Percentiles rank a stretch among this genome's conserved stretches.
phyloP scores from a whole-genome alignment of 129 eudicot genomes.

The Sambucus nigra region DNA sequence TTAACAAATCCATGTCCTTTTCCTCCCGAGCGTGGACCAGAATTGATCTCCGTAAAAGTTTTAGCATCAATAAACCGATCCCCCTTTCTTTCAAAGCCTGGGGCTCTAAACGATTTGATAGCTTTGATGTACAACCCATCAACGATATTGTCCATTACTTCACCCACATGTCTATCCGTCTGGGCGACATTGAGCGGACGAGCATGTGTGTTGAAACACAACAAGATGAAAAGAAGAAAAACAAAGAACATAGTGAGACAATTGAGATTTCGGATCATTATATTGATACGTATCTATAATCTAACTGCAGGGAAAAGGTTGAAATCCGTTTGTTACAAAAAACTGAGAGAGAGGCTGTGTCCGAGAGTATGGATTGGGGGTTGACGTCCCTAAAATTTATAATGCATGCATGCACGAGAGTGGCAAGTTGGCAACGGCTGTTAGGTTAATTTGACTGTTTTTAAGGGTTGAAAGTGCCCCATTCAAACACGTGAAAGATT shows the following conservation, averaged over 20 bases:
- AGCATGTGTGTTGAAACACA: conserved; percentile 14
- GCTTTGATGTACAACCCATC: conserved; percentile 18
- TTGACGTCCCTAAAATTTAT: conserved; percentile 1
- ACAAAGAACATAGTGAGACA: conserved; percentile 1
- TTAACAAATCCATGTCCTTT: conserved; percentile 15
- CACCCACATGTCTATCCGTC: background rate
- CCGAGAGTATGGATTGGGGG: conserved; percentile 2
- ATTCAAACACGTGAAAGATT: background rate
- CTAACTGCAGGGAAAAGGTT: background rate
- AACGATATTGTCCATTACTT: conserved; percentile 4
- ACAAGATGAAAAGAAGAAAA: conserved; percentile 10
- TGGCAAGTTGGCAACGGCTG: background rate
- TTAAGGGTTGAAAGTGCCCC: background rate
- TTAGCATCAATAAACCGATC: conserved; percentile 8
- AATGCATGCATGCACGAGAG: conserved; percentile 17
- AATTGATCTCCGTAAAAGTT: conserved; percentile 25
- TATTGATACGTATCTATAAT: background rate
- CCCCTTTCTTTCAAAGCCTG: conserved; percentile 25
- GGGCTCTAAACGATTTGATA: conserved; percentile 31
- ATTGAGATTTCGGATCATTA: conserved; percentile 26
- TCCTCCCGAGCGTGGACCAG: conserved; percentile 27
- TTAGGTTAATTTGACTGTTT: conserved; percentile 6
- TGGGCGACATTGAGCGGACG: conserved; percentile 26
- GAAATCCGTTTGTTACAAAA: background rate
- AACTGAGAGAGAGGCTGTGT: background rate